Conservation (phyloP, 140 eudicot species). For the Senecio squalidus region DNA sequence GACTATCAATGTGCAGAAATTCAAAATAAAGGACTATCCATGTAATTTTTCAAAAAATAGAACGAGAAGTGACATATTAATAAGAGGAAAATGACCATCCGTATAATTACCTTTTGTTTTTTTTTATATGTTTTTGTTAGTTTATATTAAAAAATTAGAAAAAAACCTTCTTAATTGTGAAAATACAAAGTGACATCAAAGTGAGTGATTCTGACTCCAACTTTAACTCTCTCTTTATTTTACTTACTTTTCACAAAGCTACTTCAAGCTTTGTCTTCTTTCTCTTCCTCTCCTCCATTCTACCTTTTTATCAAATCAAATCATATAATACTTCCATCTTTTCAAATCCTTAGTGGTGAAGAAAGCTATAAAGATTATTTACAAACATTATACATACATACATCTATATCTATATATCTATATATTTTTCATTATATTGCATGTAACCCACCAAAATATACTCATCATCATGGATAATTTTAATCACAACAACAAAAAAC, state of each 20-base stretch:
- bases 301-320: too few species aligned
- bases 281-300: background rate
- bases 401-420: background rate
- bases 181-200: background rate
- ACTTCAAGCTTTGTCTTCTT: conserved; percentile 22
- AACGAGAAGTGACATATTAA: too few species aligned
- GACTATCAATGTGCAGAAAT: too few species aligned
- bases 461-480: conserved; percentile 15
- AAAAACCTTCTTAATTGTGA: background rate
- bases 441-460: conserved; percentile 1
- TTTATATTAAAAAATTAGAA: too few species aligned
- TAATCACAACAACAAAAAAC: conserved; percentile 18
- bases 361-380: conserved; percentile 2
- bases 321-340: background rate
- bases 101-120: too few species aligned
- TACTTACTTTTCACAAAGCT: conserved; percentile 22
- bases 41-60: too few species aligned
- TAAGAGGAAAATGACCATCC: too few species aligned
- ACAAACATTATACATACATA: background rate
- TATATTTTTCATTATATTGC: background rate
- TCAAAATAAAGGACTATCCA: too few species aligned
- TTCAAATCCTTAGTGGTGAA: conserved; percentile 33
- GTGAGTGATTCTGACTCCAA: background rate
- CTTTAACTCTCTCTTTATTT: background rate
- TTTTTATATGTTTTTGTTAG: too few species aligned